phyloP scores from a whole-genome alignment of 768 basidiomycete genomes.

The Boletus rubropictus region DNA sequence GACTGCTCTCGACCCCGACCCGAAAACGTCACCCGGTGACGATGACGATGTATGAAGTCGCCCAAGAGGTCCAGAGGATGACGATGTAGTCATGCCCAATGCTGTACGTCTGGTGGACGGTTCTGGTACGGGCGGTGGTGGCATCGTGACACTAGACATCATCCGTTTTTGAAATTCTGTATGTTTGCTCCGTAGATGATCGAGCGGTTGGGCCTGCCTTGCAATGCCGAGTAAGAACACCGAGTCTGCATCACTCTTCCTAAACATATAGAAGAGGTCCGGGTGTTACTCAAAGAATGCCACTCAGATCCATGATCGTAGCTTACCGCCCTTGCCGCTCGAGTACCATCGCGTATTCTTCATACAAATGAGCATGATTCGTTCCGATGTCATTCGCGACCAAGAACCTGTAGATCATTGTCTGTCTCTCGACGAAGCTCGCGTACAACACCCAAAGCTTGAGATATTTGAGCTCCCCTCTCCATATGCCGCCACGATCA shows the following conservation, averaged over 20 bases:
- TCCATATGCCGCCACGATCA: slow-evolving; percentile 68
- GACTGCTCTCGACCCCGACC: slow-evolving; percentile 31
- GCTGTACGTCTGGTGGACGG: slow-evolving; percentile 38
- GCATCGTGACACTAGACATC: slow-evolving; percentile 50
- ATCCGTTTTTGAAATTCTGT: slow-evolving; percentile 89
- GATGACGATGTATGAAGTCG: slow-evolving; percentile 12
- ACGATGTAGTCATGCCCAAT: slow-evolving; percentile 39
- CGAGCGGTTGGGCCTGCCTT: slow-evolving; percentile 72
- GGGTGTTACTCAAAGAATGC: slow-evolving; percentile 15
- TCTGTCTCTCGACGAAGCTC: slow-evolving; percentile 83
- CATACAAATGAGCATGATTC: slow-evolving; percentile 74
- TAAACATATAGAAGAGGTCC: slow-evolving; percentile 27
- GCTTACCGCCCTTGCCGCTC: slow-evolving; percentile 78
- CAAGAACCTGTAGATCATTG: slow-evolving; percentile 84
- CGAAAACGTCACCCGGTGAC: slow-evolving; percentile 27
- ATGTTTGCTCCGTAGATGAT: slow-evolving; percentile 71
- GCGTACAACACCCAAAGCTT: slow-evolving; percentile 95
- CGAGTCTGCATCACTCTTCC: slow-evolving; percentile 84
- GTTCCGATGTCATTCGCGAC: slow-evolving; percentile 90
- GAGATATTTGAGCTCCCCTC: slow-evolving; percentile 77
- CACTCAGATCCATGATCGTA: slow-evolving; percentile 27
- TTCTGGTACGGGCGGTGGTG: slow-evolving; percentile 34
- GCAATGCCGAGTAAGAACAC: slow-evolving; percentile 86
- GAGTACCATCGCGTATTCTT: slow-evolving; percentile 82
- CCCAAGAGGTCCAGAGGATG: slow-evolving; percentile 27